Evolutionary conservation across 495 filamentous ascomycete species (phyloP), one percentile per base, ranked within the genome.

Genomic region (Penicillium flavigenum): DNA sequence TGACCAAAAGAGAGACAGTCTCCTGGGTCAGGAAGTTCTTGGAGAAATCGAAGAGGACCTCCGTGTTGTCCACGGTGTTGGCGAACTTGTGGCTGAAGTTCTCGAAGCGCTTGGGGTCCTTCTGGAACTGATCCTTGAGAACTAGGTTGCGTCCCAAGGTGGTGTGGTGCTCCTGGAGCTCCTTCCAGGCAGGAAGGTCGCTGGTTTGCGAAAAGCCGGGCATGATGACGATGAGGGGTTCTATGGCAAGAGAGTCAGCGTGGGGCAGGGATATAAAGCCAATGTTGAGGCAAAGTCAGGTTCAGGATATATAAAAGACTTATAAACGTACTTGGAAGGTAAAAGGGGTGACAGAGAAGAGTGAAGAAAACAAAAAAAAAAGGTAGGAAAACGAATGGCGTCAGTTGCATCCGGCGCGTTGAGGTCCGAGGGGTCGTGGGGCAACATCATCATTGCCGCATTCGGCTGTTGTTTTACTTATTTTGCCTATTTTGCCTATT

Each of bases 11-110:
- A 51, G 83, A 78, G n/a, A 98, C 75, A 5, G 94, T 98, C 71
- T 96, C 90, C 51, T 96, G 90, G 58, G 87, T 96, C 56, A 98
- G 74, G 74, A 98, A 91, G 82, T 98, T 98, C 85, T 98, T 98
- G 78, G 88, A 92, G 82, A 96, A 98, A 76, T 98, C 94, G 72
- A 98, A 98, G 36, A 98, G 83, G 69, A 91, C 93, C 59, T 97
- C 90, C 36, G 82, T 79, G 65, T 83, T 82, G 70, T 92, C 89
- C 29, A 85, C 86, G 34, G 82, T 79, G 73, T 96, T 95, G 45
- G 82, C 72, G 78, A 98, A 95, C 64, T 80, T 88, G 66, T 86
- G 88, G 71, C 85, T 88, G 77, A 96, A 89, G 79, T 93, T 96
- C 67, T 89, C 69, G 81, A 97, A 98, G 61, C 95, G 91, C 67